Percentiles rank a stretch among this genome's conserved stretches.
Conservation (phyloP, 148 eudicot species). For the Nepenthes mirabilis region DNA sequence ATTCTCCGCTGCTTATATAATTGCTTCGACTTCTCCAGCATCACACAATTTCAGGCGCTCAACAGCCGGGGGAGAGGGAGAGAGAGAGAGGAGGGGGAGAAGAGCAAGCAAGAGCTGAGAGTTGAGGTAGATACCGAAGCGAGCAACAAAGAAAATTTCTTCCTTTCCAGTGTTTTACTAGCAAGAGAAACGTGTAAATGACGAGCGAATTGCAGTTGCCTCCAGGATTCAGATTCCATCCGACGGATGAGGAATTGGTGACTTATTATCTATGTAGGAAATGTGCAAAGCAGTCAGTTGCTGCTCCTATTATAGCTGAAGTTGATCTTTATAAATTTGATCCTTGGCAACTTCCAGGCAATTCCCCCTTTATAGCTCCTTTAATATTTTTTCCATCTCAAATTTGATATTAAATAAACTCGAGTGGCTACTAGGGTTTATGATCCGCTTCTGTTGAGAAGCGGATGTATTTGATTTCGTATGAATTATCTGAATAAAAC, state of each 20-base stretch:
- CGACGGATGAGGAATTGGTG: constrained; percentile 34
- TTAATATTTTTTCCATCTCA: neutral
- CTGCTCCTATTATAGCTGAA: constrained; percentile 27
- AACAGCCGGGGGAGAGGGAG: too few species aligned
- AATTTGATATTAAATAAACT: neutral
- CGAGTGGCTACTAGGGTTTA: too few species aligned
- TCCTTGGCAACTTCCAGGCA: constrained; percentile 39
- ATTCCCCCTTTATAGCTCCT: neutral
- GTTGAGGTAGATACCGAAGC: too few species aligned
- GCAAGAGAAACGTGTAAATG: neutral
- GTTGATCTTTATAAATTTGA: constrained; percentile 30
- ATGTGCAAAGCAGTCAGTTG: constrained; percentile 19
- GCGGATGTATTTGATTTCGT: too few species aligned
- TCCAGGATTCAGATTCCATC: constrained; percentile 35
- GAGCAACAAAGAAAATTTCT: neutral
- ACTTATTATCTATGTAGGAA: constrained; percentile 22
- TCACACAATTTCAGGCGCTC: too few species aligned
- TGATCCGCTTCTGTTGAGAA: too few species aligned
- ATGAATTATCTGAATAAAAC: too few species aligned
- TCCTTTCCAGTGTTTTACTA: too few species aligned
- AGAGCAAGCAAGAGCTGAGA: neutral
- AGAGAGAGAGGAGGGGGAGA: neutral
- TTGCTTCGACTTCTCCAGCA: too few species aligned
- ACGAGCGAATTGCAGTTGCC: constrained; percentile 12
- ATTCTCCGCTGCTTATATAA: too few species aligned